Base-by-base conservation (phyloP, 179 eudicot genomes). In the Spergularia azorica region DNA sequence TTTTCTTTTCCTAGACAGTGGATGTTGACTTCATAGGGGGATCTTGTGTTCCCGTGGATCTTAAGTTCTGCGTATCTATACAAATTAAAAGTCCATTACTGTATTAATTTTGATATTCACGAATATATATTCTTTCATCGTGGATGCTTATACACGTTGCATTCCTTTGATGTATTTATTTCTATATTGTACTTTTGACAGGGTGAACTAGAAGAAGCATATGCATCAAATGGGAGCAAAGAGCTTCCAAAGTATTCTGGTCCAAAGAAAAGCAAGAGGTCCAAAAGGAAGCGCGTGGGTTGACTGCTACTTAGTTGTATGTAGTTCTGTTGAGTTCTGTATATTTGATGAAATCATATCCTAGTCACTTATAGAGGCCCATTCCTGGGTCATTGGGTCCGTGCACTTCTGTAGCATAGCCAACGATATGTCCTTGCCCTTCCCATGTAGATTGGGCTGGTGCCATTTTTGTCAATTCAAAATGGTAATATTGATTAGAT, bases 201-300 rank as follows among this genome's bases (percentile, higher is more conserved):
- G 83, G 93, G 81, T 68, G 85, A 77, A 77, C 63, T 85, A 60
- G 94, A 87, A 81, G 94, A 89, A 85, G 90, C 88, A 63, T 91
- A 86, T 80, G 88, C 88, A 65, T 83, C 97, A 70, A 84, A 68
- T 82, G 83, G 77, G 58, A 85, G 81, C 85, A 93, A 94, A 86
- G 77, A 83, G 56, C 73, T 83, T 77, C 91, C 94, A 26, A 82
- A 87, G 75, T 88, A 81, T 83, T 80, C 97, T 72, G 72, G 83
- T 67, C 87, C 93, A 72, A 88, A 82, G 85, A 89, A 85, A 85
- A 92, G 97, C 88, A 95, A 92, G 90, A 83, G 98, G 79, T 93
- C 97, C 41, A 92, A 95, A 81, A 82, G 92, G 80, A 95, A 95
- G 89, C 91, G 92, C 67, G 86, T 90, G 60, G 97, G 87, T 81